Evolutionary conservation across 768 basidiomycete genomes (phyloP), one percentile per base, ranked within the genome.

Genomic region (Hemileccinum rubropunctum): DNA sequence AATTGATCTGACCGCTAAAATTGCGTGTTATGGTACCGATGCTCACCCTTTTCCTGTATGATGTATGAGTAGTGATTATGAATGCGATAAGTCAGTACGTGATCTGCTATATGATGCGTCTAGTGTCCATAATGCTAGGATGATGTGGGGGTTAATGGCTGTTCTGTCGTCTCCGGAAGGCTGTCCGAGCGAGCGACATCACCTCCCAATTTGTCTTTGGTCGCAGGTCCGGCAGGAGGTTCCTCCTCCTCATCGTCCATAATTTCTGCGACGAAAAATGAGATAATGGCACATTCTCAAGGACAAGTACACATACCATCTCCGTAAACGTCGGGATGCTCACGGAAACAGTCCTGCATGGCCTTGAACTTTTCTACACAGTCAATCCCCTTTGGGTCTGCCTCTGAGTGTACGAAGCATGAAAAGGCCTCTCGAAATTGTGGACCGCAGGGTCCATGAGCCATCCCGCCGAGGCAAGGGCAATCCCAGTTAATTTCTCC

Each of bases 401-500:
- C 80, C 64, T 97, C 93, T 12, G 92, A 95, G 69, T 81, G 85
- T 7, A 99, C 84, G 59, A 99, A 99, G 72, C 97, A 99, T 32
- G 92, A 91, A 72, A 99, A 99, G 1, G 97, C 95, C 54, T 86
- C 90, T 54, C 86, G 84, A 76, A 99, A 99, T 58, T 98, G 79
- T 53, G 79, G 77, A 9, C 97, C 97, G 62, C 97, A 99, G 10
- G 94, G 93, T 6, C 97, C 95, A 63, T 98, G 78, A 10, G 95
- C 95, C 97, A 99, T 98, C 43, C 97, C 97, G 28, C 97, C 97
- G 8, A 99, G 82, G 68, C 97, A 98, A 1, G 97, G 93, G 68
- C 97, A 99, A 65, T 98, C 97, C 97, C 97, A 99, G 73, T 99
- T 99, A 62, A 99, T 98, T 78, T 98, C 94, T 38, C 97, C 97